phyloP scores from a whole-genome alignment of 169 alveolate species.

The Cryptosporidium sp. region DNA sequence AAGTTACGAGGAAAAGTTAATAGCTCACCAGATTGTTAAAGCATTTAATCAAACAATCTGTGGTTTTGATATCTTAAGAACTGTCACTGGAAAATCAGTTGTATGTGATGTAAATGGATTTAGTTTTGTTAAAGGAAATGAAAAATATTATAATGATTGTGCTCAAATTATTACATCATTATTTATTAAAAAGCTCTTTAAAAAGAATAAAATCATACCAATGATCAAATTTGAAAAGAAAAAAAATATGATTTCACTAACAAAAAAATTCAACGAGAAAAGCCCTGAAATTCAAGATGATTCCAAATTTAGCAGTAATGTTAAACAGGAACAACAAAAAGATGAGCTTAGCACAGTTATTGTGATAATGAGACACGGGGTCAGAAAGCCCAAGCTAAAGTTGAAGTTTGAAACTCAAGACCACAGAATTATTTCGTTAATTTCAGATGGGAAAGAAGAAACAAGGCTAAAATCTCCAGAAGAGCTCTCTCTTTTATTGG shows the following conservation, averaged over 20 bases:
- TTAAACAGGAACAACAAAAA: constrained; percentile 76
- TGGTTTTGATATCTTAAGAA: constrained; percentile 93
- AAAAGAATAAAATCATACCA: constrained; percentile 75
- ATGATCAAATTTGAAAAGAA: neutral
- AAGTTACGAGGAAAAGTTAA: constrained; percentile 93
- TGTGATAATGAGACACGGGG: constrained; percentile 98
- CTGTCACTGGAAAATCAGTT: constrained; percentile 90
- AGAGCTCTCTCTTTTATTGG: constrained; percentile 86
- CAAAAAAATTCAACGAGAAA: constrained; percentile 76
- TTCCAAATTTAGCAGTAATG: constrained; percentile 77
- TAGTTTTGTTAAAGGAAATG: constrained; percentile 95
- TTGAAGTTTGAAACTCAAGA: constrained; percentile 92
- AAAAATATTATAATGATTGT: constrained; percentile 94
- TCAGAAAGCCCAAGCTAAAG: constrained; percentile 97
- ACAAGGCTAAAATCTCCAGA: constrained; percentile 93
- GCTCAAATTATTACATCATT: constrained; percentile 77
- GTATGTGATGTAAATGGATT: constrained; percentile 99
- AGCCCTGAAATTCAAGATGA: constrained; percentile 80
- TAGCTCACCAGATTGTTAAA: constrained; percentile 93
- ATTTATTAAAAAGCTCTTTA: constrained; percentile 32
- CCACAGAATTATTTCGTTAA: constrained; percentile 85
- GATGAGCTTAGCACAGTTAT: constrained; percentile 96
- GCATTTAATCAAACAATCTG: constrained; percentile 94
- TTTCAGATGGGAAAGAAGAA: constrained; percentile 84
- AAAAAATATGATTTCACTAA: constrained; percentile 29